Base-by-base conservation (phyloP, 164 flowering plant species). In the Paratinospora sagittata region DNA sequence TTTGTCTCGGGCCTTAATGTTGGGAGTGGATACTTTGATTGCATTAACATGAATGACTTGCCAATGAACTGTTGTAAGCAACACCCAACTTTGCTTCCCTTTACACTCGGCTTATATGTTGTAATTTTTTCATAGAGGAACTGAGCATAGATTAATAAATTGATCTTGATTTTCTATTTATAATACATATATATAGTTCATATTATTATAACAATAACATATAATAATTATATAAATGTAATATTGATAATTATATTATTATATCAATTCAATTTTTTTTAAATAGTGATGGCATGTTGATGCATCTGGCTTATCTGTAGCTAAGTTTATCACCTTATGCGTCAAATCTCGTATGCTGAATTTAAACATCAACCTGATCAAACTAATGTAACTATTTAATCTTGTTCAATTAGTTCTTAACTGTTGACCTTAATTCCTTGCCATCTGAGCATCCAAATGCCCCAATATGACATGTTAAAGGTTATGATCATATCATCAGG, bases 41-140 rank as follows among this genome's bases (percentile, higher is more conserved):
- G 88, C 83, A 70, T 88, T 66, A 85, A 82, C 81, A 80, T 91
- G 81, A 85, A 83, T 72, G 98, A 91, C 76, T 77, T 86, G 85
- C 92, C 98, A 30, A 37, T 80, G 60, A 84, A 83, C 75, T 91
- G 90, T 76, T 85, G 99, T 95, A 82, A 89, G 97, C 74, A 70
- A 36, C 26, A 63, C 30, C 34, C 4, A 30, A 30, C 34, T 4
- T 52, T 65, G 8, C 62, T 65, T 70, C 43, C 76, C 76, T 27
- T 12, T 70, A 52, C 27, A 27, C 30, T 60, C 55, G 39, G 43
- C 37, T 49, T 27, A 36, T 16, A 41, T 52, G 72, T 76, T 67
- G 67, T 30, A 30, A 30, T 43, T 14, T 47, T 62, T 61, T 19
- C 27, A 12, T 45, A 36, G 27, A 33, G 49, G 37, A 27, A 34